phyloP scores from a whole-genome alignment of 2,329 filamentous ascomycete species.

The Pseudovirgaria hyperparasitica region DNA sequence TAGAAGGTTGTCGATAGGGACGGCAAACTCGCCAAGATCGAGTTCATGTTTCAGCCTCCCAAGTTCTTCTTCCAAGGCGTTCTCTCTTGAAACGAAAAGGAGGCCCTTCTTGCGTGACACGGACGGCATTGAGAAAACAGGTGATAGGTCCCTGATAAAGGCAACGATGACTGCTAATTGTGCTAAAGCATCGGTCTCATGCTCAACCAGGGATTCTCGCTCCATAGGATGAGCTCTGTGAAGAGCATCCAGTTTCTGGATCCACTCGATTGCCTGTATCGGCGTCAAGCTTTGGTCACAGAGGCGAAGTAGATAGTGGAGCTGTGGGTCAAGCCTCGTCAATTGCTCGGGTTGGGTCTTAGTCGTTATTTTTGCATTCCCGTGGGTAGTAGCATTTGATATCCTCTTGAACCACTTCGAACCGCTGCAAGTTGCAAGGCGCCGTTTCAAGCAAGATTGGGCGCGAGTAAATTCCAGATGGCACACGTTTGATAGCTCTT shows the following conservation, averaged over 20 bases:
- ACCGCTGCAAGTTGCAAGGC: constrained; percentile 23
- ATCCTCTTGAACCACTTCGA: constrained; percentile 31
- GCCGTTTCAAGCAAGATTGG: constrained; percentile 29
- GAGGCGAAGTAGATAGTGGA: constrained; percentile 33
- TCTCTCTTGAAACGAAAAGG: constrained; percentile 20
- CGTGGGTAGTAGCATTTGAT: constrained; percentile 22
- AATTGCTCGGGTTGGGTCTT: constrained; percentile 31
- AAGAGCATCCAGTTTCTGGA: constrained; percentile 28
- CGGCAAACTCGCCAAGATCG: constrained; percentile 27
- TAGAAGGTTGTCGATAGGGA: constrained; percentile 30
- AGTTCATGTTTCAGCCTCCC: constrained; percentile 25
- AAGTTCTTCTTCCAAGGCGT: constrained; percentile 26
- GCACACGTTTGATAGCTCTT: constrained; percentile 34
- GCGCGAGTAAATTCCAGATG: constrained; percentile 31
- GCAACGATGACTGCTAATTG: constrained; percentile 26
- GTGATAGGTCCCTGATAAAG: constrained; percentile 29
- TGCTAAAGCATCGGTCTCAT: constrained; percentile 22
- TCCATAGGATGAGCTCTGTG: constrained; percentile 21
- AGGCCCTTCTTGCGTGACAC: constrained; percentile 26
- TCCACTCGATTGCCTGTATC: constrained; percentile 25
- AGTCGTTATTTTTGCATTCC: constrained; percentile 23
- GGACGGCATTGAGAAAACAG: constrained; percentile 22
- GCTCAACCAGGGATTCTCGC: constrained; percentile 20
- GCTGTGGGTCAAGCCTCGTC: constrained; percentile 21
- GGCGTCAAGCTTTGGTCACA: constrained; percentile 27